phyloP scores from a whole-genome alignment of 495 filamentous ascomycete species.

The Podospora comata region DNA sequence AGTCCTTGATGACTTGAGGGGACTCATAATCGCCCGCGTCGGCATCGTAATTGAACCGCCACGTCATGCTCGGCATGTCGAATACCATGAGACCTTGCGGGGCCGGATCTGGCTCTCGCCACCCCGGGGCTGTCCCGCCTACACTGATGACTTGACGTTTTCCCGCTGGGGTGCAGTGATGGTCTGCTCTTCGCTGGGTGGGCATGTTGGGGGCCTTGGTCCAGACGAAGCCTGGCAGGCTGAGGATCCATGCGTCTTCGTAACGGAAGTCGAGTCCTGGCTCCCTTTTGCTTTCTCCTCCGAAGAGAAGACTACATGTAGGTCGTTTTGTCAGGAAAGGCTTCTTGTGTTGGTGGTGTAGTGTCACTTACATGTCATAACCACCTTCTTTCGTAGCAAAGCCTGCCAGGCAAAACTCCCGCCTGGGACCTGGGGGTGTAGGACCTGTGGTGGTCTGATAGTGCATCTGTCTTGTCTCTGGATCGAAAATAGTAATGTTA shows the following conservation, averaged over 20 bases:
- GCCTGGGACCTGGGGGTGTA: not conserved
- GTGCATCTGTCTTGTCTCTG: not conserved
- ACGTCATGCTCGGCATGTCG: slow-evolving; percentile 3
- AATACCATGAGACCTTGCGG: not conserved
- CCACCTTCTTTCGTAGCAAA: not conserved
- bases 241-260: not conserved
- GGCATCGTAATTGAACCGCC: not conserved
- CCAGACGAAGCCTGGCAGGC: slow-evolving; percentile 9
- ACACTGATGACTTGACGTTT: slow-evolving; percentile 5
- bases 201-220: not conserved
- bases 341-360: not conserved
- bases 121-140: not conserved
- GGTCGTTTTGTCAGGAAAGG: not conserved
- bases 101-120: not conserved
- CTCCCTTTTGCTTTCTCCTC: not conserved
- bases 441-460: not conserved
- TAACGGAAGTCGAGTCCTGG: not conserved
- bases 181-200: not conserved
- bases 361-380: slow-evolving; percentile 3
- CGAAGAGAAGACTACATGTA: not conserved
- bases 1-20: not conserved
- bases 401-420: not conserved
- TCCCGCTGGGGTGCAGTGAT: not conserved
- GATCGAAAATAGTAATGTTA: not conserved
- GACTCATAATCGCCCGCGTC: not conserved